phyloP scores from a whole-genome alignment of 2,329 filamentous ascomycete species.

The Aspergillus pseudonomiae region DNA sequence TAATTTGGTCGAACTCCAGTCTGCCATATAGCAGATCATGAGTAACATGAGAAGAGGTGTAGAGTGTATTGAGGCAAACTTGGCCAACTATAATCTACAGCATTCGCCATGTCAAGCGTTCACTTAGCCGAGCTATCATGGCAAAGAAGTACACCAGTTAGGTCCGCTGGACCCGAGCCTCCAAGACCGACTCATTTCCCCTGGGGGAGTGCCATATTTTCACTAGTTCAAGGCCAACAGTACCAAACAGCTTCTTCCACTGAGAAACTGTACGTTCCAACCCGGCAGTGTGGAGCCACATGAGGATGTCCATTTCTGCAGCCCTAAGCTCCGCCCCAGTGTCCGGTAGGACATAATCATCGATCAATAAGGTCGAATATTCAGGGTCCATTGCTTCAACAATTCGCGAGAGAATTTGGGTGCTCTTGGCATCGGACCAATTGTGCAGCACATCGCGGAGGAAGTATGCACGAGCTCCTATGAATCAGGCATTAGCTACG shows the following conservation, averaged over 20 bases:
- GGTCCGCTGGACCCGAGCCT: background rate
- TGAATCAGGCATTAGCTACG: background rate
- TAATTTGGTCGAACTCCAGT: no score
- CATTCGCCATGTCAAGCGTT: no score
- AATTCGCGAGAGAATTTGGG: conserved; percentile 30
- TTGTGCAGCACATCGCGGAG: conserved; percentile 37
- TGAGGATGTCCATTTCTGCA: conserved; percentile 43
- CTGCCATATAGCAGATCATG: rapidly evolving
- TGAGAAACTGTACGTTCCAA: conserved; percentile 43
- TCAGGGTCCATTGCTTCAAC: conserved; percentile 38
- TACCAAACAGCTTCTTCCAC: conserved; percentile 36
- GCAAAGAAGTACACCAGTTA: background rate
- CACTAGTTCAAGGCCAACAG: conserved; percentile 32
- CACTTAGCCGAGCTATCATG: no score
- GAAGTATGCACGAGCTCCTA: conserved; percentile 38
- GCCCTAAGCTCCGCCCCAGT: conserved; percentile 29
- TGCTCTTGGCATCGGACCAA: conserved; percentile 32
- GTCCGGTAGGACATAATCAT: conserved; percentile 45
- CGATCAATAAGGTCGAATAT: conserved; percentile 47
- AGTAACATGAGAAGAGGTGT: no score
- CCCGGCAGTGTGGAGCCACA: conserved; percentile 42
- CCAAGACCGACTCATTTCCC: background rate
- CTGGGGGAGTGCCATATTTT: conserved; percentile 14
- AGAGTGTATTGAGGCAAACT: no score
- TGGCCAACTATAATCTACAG: no score